These are phyloP conservation scores for Prunus yedoensis DNA, from an alignment of 331 rosid genomes.

Conservation along the genomic window DNA sequence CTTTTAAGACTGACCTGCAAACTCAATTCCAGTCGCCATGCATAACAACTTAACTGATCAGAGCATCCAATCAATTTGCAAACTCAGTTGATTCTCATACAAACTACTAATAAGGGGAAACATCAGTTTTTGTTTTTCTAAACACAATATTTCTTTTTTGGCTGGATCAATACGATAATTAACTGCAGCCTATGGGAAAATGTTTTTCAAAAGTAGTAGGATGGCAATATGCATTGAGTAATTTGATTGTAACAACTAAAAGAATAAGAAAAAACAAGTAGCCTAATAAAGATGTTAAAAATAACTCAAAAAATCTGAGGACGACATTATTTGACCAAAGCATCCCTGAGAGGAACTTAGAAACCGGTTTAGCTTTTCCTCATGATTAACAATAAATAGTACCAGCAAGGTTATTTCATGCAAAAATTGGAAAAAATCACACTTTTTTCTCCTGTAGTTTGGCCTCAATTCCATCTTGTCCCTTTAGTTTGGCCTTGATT, in stretches of 20 bases:
- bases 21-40: not conserved
- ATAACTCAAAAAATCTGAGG: not conserved
- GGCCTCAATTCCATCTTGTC: not conserved
- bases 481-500: not conserved
- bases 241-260: not conserved
- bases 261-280: not conserved
- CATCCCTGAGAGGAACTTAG: not conserved
- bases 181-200: not conserved
- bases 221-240: not conserved
- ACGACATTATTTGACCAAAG: not conserved
- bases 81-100: not conserved
- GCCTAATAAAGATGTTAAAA: not conserved
- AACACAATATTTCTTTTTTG: not conserved
- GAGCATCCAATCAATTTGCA: not conserved
- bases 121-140: not conserved
- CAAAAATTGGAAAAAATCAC: not conserved
- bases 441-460: not conserved
- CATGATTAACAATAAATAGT: not conserved
- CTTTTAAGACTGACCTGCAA: not conserved
- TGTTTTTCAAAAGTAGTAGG: not conserved
- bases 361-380: not conserved
- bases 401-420: not conserved
- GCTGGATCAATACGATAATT: no score
- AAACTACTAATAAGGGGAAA: not conserved
- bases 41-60: not conserved